Evolutionary conservation across 1,139 yeast species (phyloP), one percentile per base, ranked within the genome.

Genomic region (Suhomyces guaymorum): DNA sequence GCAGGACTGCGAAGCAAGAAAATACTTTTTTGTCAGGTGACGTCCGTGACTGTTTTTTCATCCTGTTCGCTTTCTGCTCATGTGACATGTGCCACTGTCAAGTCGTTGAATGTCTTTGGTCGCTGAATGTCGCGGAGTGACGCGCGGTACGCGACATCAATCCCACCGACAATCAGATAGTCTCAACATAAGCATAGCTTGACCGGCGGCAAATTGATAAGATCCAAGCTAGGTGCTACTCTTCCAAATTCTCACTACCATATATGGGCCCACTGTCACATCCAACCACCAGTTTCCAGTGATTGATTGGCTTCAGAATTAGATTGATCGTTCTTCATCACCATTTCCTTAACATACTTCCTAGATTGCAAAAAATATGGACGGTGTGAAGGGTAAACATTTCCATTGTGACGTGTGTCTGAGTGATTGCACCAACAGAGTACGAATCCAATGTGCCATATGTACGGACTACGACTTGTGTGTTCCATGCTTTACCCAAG

Each of bases 351-450:
- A 17, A 24, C 12, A 17, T 14, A 13, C 26, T 7, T n/a, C 16
- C 23, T 24, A 12, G 34, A 29, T 28, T 36, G 35, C 35, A 32
- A 36, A 35, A 25, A 30, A 27, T n/a, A 49, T 50, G 54, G 51
- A 47, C 32, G 29, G 24, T 18, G 63, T 52, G 54, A 63, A 61
- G 48, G 56, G 63, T 39, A 43, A 55, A 30, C 76, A 83, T 52
- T 89, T 80, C 61, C 97, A 90, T 58, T 92, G 98, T 63, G 98
- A 92, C 62, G 88, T 87, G 13, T 92, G 98, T 55, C 83, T 96
- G 16, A 75, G 95, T 4, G 98, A 92, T 57, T 87, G 97, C 57
- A 90, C 97, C 4, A 82, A 90, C 53, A 68, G 97, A 49, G 94
- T 92, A 37, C 74, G 97, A 43, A 81, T 92, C 33, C 75, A 86